Evolutionary conservation across 2,329 filamentous ascomycete genomes (phyloP).

Genomic region (Xylaria sp.): DNA sequence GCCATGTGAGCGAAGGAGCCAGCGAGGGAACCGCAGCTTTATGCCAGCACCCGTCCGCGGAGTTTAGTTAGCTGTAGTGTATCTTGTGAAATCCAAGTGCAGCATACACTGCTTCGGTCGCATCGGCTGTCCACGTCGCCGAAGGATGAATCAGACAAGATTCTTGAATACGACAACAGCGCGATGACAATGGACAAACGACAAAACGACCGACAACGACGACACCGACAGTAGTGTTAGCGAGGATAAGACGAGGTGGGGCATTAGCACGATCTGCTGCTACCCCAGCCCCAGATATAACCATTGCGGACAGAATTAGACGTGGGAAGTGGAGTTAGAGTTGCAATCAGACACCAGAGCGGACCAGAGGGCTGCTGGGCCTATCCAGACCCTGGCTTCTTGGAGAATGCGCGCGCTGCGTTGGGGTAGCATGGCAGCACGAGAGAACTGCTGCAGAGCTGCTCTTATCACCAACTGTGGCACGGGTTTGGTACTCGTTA

Average conservation of each 20-base stretch:
- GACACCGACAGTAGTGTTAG: constrained; percentile 15
- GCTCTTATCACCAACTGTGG: constrained; percentile 1
- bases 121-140: constrained; percentile 31
- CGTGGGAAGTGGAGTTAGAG: constrained; percentile 33
- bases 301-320: constrained; percentile 33
- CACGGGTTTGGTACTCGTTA: constrained; percentile 10
- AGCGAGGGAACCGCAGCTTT: constrained; percentile 31
- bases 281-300: constrained; percentile 40
- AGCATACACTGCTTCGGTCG: constrained; percentile 12
- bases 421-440: constrained; percentile 24
- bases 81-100: not conserved
- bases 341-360: constrained; percentile 23
- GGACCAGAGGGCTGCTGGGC: constrained; percentile 21
- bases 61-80: not conserved
- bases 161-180: constrained; percentile 12
- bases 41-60: constrained; percentile 32
- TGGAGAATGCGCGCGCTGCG: constrained; percentile 18
- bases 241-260: constrained; percentile 33
- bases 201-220: constrained; percentile 8
- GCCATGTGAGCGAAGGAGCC: constrained; percentile 33
- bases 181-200: constrained; percentile 11
- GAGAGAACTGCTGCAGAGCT: constrained; percentile 26
- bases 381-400: constrained; percentile 28
- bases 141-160: constrained; percentile 25
- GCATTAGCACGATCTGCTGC: constrained; percentile 36